A percentile compares a stretch with the other conserved stretches of the same genome.
Evolutionary conservation across 1,139 yeast genomes (phyloP).

Genomic region (Pichia sp.): DNA sequence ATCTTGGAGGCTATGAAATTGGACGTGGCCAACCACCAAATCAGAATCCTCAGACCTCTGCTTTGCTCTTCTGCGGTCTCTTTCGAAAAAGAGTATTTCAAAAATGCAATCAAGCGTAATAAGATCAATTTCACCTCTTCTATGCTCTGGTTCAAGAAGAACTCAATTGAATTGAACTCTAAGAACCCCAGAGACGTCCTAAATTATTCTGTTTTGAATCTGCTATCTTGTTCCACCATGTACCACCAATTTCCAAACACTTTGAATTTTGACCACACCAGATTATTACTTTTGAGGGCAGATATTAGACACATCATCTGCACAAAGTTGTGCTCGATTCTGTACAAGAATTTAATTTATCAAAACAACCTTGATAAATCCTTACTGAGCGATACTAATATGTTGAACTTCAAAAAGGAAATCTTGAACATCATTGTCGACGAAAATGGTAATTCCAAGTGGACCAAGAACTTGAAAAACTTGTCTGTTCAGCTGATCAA

Average conservation of each 20-base stretch:
- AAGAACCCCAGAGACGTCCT: slow-evolving; percentile 36
- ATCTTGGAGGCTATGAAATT: slow-evolving; percentile 94
- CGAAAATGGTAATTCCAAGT: slow-evolving; percentile 80
- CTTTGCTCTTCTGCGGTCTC: slow-evolving; percentile 87
- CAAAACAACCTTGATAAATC: slow-evolving; percentile 28
- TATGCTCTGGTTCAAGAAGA: slow-evolving; percentile 63
- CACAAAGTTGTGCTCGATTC: slow-evolving; percentile 65
- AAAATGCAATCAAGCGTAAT: slow-evolving; percentile 61
- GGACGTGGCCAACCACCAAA: slow-evolving; percentile 93
- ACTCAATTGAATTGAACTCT: slow-evolving; percentile 28
- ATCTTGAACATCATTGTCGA: slow-evolving; percentile 78
- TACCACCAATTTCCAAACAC: slow-evolving; percentile 81
- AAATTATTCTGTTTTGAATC: slow-evolving; percentile 51
- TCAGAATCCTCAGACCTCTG: slow-evolving; percentile 78
- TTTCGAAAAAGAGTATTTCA: slow-evolving; percentile 84
- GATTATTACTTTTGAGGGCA: slow-evolving; percentile 73
- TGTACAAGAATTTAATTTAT: slow-evolving; percentile 44
- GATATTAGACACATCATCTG: slow-evolving; percentile 84
- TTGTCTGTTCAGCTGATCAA: slow-evolving; percentile 66
- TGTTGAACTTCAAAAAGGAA: slow-evolving; percentile 42
- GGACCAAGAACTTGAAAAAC: slow-evolving; percentile 79
- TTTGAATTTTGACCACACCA: slow-evolving; percentile 80
- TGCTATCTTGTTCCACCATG: slow-evolving; percentile 76
- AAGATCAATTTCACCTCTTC: slow-evolving; percentile 67
- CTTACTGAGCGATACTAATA: slow-evolving; percentile 28